Conservation (phyloP, 306 rosid species). For the Cajanus cajan region DNA sequence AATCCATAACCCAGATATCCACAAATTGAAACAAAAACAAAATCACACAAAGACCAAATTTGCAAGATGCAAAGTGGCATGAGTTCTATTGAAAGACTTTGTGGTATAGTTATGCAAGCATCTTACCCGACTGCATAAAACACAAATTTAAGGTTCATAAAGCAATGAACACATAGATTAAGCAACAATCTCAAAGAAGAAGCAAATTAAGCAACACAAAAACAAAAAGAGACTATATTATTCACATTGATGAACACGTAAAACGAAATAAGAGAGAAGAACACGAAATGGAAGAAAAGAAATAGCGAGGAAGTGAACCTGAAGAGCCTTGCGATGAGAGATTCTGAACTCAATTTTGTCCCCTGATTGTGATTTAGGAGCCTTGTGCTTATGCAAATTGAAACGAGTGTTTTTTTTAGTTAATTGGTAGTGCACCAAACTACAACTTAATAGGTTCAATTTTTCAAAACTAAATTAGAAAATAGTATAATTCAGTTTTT, state of each 20-base stretch:
- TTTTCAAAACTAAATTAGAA: too few relatives aligned
- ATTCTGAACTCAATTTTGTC: constrained; percentile 54
- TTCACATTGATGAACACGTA: background rate
- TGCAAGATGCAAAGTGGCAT: too few relatives aligned
- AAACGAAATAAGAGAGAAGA: background rate
- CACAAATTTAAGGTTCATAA: too few relatives aligned
- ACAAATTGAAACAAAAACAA: background rate
- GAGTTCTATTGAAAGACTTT: too few relatives aligned
- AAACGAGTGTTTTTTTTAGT: too few relatives aligned
- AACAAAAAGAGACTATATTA: background rate
- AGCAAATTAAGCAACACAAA: constrained; percentile 3
- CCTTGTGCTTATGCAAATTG: constrained; percentile 61
- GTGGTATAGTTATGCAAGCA: too few relatives aligned
- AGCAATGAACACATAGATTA: too few relatives aligned
- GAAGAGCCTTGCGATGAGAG: constrained; percentile 55
- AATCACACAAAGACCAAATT: constrained; percentile 9
- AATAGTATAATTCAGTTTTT: too few relatives aligned
- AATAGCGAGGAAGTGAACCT: constrained; percentile 38
- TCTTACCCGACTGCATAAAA: too few relatives aligned
- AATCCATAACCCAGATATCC: constrained; percentile 21
- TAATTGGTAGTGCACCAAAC: too few relatives aligned
- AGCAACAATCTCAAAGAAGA: constrained; percentile 4
- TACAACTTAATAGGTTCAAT: too few relatives aligned
- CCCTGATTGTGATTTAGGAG: constrained; percentile 58
- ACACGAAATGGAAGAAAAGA: too few relatives aligned